These are phyloP conservation scores for Candida mattraensis DNA, from an alignment of 805 yeast species.

Conservation along the genomic window DNA sequence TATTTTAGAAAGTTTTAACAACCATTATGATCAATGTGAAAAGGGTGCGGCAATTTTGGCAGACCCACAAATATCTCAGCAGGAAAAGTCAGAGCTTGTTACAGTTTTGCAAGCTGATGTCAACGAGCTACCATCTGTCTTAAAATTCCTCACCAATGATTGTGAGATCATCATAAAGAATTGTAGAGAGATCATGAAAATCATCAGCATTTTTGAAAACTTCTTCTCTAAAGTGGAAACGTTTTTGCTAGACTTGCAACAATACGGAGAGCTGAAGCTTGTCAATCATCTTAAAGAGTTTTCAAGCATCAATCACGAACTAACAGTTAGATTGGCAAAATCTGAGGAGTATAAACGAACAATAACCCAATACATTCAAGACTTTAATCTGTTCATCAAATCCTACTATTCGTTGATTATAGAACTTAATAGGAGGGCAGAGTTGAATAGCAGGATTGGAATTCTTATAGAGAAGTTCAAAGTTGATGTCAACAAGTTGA, in stretches of 20 bases:
- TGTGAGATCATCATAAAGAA: conserved; percentile 30
- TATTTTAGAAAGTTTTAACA: conserved; percentile 67
- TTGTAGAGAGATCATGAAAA: conserved; percentile 28
- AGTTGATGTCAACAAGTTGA: conserved; percentile 37
- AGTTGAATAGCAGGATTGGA: conserved; percentile 41
- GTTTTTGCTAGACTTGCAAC: conserved; percentile 24
- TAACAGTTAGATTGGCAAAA: conserved; percentile 12
- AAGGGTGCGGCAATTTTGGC: conserved; percentile 44
- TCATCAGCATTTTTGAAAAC: conserved; percentile 21
- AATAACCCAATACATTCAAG: conserved; percentile 34
- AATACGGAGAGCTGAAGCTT: conserved; percentile 32
- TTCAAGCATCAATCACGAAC: conserved; percentile 10
- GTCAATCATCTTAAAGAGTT: conserved; percentile 21
- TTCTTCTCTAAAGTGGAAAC: conserved; percentile 19
- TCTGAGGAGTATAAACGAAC: conserved; percentile 16
- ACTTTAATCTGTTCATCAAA: conserved; percentile 49
- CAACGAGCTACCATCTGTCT: conserved; percentile 55
- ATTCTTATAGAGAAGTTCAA: conserved; percentile 43
- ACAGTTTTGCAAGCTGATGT: conserved; percentile 53
- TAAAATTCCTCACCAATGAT: conserved; percentile 45
- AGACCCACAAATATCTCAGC: conserved; percentile 26
- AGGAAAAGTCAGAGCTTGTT: conserved; percentile 40
- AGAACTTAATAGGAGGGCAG: conserved; percentile 53
- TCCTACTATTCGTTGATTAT: conserved; percentile 52
- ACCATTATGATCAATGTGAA: conserved; percentile 79